Evolutionary conservation across 2,329 filamentous ascomycete species (phyloP).

Genomic region (Calonectria fujianensis): DNA sequence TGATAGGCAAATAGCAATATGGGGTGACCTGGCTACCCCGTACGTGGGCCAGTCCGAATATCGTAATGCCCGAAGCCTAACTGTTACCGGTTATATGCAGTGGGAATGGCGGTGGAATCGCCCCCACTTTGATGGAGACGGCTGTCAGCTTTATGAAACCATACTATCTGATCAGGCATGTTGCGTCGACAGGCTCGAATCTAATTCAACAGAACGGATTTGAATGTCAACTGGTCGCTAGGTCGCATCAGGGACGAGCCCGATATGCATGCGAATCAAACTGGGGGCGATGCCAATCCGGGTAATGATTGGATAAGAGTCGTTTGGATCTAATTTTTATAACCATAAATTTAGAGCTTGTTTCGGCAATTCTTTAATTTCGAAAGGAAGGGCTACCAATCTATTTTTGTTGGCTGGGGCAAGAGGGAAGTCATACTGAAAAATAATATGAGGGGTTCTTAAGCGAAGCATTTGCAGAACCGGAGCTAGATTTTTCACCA

Average conservation of each 20-base stretch:
- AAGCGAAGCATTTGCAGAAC: background rate
- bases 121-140: background rate
- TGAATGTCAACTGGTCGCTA: background rate
- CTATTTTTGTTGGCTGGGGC: background rate
- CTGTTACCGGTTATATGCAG: background rate
- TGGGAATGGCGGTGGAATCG: background rate
- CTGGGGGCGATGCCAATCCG: background rate
- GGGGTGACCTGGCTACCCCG: background rate
- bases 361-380: background rate
- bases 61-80: background rate
- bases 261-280: background rate
- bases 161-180: background rate
- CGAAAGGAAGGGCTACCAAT: background rate
- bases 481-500: background rate
- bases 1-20: background rate
- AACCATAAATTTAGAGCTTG: background rate
- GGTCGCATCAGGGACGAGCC: background rate
- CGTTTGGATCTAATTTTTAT: background rate
- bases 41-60: background rate
- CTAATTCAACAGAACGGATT: background rate
- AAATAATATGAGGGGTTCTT: background rate
- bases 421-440: background rate
- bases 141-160: background rate
- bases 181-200: background rate
- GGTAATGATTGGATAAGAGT: background rate